Evolutionary conservation across 176 grass and related monocot species (phyloP), one percentile per base, ranked within the genome.

Genomic region (Triticum urartu): DNA sequence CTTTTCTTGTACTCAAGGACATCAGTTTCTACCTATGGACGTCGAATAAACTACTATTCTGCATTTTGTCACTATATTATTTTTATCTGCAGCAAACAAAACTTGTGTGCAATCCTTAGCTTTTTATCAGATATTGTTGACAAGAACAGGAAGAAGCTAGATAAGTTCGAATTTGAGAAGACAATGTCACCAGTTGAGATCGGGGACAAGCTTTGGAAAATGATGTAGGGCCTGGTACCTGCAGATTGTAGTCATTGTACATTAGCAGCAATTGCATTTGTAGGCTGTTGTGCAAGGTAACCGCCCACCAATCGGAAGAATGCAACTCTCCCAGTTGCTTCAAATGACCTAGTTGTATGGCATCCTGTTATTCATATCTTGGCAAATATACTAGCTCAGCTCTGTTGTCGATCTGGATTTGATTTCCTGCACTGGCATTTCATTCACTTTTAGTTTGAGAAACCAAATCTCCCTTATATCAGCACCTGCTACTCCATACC

Each of bases 141-240:
- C 61, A 85, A 83, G 76, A 88, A 68, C 72, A 89, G 83, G 76
- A 97, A 88, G 65, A 89, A 88, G 72, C 20, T 88, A 48, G 83
- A 89, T 52, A 87, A 63, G 42, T 95, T 97, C 0, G 79, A 90
- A 68, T 95, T 90, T 86, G 95, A 90, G 30, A 89, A 50, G 67
- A 88, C 79, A 21, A 56, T 3, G 2, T 58, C 83, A 5, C 74
- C 82, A 36, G 42, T 82, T 79, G 82, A 93, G 79, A 81, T 94
- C 26, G 91, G 87, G 67, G 79, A 84, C 85, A 82, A 90, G 20
- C 87, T 97, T 18, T 97, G 95, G 95, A 90, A 93, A 63, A 89
- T 82, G 85, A 75, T 83, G 54, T 88, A 90, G 69, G 18, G 14
- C 9, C 21, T 22, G 58, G 13, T 68, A 36, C 10, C 7, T 2